Evolutionary conservation across 2,329 filamentous ascomycete genomes (phyloP), one percentile per base, ranked within the genome.

Genomic region (Phyllosticta citriasiana): DNA sequence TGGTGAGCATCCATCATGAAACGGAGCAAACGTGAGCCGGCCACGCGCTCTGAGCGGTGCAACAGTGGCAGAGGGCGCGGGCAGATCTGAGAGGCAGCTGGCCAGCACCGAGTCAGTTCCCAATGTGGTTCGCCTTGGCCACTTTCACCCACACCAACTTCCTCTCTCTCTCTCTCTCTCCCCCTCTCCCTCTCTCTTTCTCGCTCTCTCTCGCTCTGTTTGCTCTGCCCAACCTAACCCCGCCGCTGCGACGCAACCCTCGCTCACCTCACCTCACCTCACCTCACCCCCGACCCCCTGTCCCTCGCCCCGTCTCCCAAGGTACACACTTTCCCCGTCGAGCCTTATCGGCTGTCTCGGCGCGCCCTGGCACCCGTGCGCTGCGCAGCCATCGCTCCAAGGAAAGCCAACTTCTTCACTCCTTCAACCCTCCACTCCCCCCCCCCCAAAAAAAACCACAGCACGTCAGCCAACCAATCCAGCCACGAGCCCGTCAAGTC

Each of bases 401-500:
- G 40, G 40, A 47, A 47, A 47, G 40, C 40, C 40, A 47, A 47
- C 54, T 56, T 40, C 30, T 56, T 56, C 54, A 56, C 54, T 35
- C 60, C 57, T 26, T 22, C 64, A 60, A 55, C 55, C 50, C 26
- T 22, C 63, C 63, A 67, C 66, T 64, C 63, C 22, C 19, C 19
- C 19, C 19, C 19, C 19, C 19, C 19, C 19, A 22, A n/a, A n/a
- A n/a, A n/a, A n/a, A n/a, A 70, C 69, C 19, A 67, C 27, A 30
- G 27, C 27, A 30, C 62, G 40, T 47, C 72, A 72, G 53, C 70
- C 68, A 64, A 68, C 71, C 58, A 78, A 76, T 35, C 59, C 62
- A 56, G 12, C 59, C 59, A 25, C 40, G 35, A 25, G 27, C 47
- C 53, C 27, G 53, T 47, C 54, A 68, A 67, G 67, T 65, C 69